Base-by-base conservation (phyloP, 441 rosid genomes). In the Metrosideros polymorpha region DNA sequence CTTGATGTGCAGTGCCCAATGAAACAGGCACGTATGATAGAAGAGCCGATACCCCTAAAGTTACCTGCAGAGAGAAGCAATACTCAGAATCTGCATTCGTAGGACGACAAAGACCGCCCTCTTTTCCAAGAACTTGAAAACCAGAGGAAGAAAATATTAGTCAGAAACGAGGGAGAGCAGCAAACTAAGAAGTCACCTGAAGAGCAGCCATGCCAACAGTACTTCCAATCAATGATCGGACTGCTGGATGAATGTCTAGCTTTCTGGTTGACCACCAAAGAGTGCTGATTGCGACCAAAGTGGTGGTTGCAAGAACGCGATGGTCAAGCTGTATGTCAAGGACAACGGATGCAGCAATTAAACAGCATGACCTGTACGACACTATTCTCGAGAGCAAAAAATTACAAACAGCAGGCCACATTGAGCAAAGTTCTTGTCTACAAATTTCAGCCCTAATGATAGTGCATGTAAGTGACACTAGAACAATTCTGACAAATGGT, bases 201-300 rank as follows among this genome's bases (percentile, higher is more conserved):
- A 96, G 94, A 87, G 92, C 89, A 86, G 97, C 96, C 97, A 95
- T 94, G 91, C 99, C 98, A 1, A 93, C 85, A 3, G 96, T 94
- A 90, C 92, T 93, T 82, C 97, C 97, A 10, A 97, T 93, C 92
- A 96, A 89, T 84, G 94, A 89, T 88, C 92, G 90, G 25, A 95
- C 90, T 12, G 98, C 99, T 29, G 99, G 98, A 92, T 96, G 99
- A 87, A 95, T 87, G 88, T 95, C 98, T 85, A 96, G 87, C 94
- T 90, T 96, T 91, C 94, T 94, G 2, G 99, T 92, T 85, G 90
- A 89, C 98, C 89, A 93, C 95, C 97, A 93, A 87, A 93, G 77
- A 71, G 92, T 85, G 66, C 92, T 89, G 12, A 93, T 83, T 2
- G 98, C 91, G 3, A 90, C 56, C 87, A 95, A 88, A 9, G 94